Percentiles rank a stretch among this genome's conserved stretches.
phyloP scores from a whole-genome alignment of 2,329 filamentous ascomycete genomes.

The Trichophyton simii region DNA sequence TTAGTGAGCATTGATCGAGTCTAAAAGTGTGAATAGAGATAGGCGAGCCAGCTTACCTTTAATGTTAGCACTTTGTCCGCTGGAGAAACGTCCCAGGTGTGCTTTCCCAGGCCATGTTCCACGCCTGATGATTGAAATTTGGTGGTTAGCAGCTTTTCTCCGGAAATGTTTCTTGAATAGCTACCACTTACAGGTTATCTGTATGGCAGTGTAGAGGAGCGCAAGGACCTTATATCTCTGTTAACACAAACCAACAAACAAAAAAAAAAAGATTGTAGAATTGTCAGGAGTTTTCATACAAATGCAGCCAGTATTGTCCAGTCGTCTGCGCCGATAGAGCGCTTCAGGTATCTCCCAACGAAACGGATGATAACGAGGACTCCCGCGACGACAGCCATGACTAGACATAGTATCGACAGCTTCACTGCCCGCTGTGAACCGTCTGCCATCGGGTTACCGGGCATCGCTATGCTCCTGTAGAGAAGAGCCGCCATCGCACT shows the following conservation, averaged over 20 bases:
- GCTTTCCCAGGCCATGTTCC: conserved; percentile 23
- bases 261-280: neutral
- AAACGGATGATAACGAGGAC: conserved; percentile 16
- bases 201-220: conserved; percentile 1
- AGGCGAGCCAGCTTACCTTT: conserved; percentile 1
- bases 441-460: too few relatives aligned
- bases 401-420: neutral
- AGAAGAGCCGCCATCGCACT: neutral
- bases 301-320: conserved; percentile 17
- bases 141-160: neutral
- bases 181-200: conserved; percentile 5
- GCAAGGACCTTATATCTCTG: neutral
- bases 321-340: conserved; percentile 16
- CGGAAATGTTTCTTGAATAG: neutral
- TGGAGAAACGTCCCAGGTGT: conserved; percentile 8
- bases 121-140: conserved; percentile 10
- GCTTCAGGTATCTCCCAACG: conserved; percentile 13
- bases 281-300: conserved; percentile 6
- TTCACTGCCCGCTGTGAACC: neutral
- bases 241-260: neutral
- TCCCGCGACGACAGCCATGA: conserved; percentile 15
- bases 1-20: neutral
- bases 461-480: too few relatives aligned
- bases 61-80: neutral
- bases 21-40: too few relatives aligned